phyloP scores from a whole-genome alignment of 1,284 basidiomycete species.

The Tylopilus sp. region DNA sequence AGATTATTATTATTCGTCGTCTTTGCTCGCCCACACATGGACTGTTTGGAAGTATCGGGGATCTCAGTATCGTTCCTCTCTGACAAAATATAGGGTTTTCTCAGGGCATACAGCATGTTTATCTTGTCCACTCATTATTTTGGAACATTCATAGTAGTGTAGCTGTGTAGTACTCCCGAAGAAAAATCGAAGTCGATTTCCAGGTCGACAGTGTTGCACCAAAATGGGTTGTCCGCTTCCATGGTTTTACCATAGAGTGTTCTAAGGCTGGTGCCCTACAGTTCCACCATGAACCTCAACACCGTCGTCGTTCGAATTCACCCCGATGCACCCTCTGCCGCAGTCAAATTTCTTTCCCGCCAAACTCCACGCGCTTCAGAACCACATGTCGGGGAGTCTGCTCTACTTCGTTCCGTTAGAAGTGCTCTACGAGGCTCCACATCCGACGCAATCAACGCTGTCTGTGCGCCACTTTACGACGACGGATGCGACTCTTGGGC shows the following conservation, averaged over 20 bases:
- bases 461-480: slow-evolving; percentile 40
- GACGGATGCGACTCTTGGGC: slow-evolving; percentile 35
- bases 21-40: slow-evolving; percentile 26
- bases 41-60: slow-evolving; percentile 35
- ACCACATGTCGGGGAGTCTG: slow-evolving; percentile 33
- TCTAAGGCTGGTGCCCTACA: not conserved
- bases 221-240: too few relatives aligned
- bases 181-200: slow-evolving; percentile 6
- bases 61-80: slow-evolving; percentile 23
- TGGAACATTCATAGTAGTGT: slow-evolving; percentile 36
- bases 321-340: slow-evolving; percentile 34
- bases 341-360: slow-evolving; percentile 26
- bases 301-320: slow-evolving; percentile 36
- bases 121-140: slow-evolving; percentile 40
- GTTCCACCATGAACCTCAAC: slow-evolving; percentile 19
- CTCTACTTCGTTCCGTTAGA: slow-evolving; percentile 50
- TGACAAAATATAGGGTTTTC: slow-evolving; percentile 33
- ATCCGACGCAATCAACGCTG: slow-evolving; percentile 36
- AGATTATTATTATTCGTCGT: slow-evolving; percentile 32
- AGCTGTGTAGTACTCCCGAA: slow-evolving; percentile 22
- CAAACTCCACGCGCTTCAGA: slow-evolving; percentile 8
- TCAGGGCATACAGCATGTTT: slow-evolving; percentile 33
- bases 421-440: slow-evolving; percentile 49
- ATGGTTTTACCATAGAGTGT: too few relatives aligned
- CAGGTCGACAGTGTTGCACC: too few relatives aligned